These are phyloP conservation scores for Scenedesmus sp. DNA, from an alignment of 163 green algal species.

Conservation along the genomic window DNA sequence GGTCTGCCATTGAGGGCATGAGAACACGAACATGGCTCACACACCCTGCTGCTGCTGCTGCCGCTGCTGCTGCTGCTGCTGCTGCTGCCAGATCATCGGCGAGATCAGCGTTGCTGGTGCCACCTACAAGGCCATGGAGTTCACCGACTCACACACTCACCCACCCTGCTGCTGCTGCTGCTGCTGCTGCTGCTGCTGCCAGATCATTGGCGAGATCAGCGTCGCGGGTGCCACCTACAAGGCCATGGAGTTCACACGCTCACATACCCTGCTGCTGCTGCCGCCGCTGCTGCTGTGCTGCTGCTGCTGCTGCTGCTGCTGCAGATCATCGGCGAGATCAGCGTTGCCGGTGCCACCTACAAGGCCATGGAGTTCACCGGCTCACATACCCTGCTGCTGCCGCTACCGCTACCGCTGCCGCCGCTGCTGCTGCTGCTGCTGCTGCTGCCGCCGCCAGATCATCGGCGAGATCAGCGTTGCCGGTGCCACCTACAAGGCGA, in stretches of 20 bases:
- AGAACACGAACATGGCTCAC: constrained; percentile 30
- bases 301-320: neutral
- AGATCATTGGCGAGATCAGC: constrained; percentile 90
- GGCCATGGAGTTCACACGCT: constrained; percentile 94
- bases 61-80: neutral
- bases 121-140: constrained; percentile 98
- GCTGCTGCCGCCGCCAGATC: constrained; percentile 14
- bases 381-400: neutral
- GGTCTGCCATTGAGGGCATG: constrained; percentile 82
- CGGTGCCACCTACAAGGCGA: constrained; percentile 95
- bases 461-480: constrained; percentile 93
- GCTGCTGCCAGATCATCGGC: constrained; percentile 69
- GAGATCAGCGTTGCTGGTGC: constrained; percentile 90
- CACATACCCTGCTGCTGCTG: no score
- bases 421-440: neutral
- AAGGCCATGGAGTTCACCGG: constrained; percentile 94
- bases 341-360: constrained; percentile 90
- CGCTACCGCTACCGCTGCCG: neutral
- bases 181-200: no score
- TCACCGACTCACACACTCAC: constrained; percentile 53
- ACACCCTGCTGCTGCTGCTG: no score
- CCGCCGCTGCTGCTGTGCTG: neutral
- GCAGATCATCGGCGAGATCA: constrained; percentile 89
- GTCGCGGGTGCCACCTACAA: constrained; percentile 93
- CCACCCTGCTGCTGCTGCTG: no score